These are phyloP conservation scores for Tulasnella sp. DNA, from an alignment of 768 basidiomycete genomes.

Conservation along the genomic window DNA sequence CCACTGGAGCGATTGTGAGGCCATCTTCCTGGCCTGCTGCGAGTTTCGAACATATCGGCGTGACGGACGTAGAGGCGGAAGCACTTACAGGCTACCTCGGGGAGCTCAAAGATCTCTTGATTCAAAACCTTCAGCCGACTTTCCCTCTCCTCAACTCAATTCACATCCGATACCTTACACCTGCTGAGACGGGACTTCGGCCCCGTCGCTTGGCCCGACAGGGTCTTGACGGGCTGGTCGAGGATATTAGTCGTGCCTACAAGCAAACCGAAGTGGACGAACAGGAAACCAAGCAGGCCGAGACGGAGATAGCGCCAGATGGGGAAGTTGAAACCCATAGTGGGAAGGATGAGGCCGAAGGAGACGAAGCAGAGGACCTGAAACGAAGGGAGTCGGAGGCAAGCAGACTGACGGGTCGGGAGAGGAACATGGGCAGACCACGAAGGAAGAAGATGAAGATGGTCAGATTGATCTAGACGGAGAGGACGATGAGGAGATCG, in stretches of 20 bases:
- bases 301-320: too few relatives aligned
- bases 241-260: neutral
- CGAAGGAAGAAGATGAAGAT: too few relatives aligned
- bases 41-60: neutral
- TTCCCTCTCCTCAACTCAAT: neutral
- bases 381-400: too few relatives aligned
- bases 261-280: too few relatives aligned
- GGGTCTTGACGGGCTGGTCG: neutral
- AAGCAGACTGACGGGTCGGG: too few relatives aligned
- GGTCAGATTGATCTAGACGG: too few relatives aligned
- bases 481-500: too few relatives aligned
- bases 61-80: neutral
- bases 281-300: too few relatives aligned
- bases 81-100: neutral
- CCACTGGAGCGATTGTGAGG: neutral
- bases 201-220: neutral
- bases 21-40: neutral
- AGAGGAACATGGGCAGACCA: too few relatives aligned
- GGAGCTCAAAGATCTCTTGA: neutral
- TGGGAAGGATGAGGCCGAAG: too few relatives aligned
- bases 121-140: neutral
- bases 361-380: too few relatives aligned
- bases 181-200: neutral
- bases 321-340: too few relatives aligned
- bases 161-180: neutral